phyloP scores from a whole-genome alignment of 2,329 filamentous ascomycete species.

The Sarocladiaceae sp. region DNA sequence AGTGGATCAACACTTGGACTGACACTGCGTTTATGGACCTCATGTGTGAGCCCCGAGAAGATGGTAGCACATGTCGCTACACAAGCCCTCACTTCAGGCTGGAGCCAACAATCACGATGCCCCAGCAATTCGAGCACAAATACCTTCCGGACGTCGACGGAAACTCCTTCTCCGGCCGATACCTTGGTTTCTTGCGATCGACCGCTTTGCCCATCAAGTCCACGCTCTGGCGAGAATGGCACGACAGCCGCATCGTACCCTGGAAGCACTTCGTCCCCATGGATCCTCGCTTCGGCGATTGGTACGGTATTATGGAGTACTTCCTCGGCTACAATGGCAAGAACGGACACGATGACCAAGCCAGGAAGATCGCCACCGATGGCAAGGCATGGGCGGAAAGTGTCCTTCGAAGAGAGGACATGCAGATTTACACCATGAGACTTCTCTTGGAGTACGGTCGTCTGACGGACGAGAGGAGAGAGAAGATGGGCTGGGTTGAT shows the following conservation, averaged over 20 bases:
- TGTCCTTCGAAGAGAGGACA: conserved; percentile 67
- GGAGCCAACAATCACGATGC: conserved; percentile 35
- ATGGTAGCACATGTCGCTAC: conserved; percentile 41
- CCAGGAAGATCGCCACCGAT: conserved; percentile 58
- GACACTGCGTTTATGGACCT: conserved; percentile 52
- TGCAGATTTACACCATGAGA: conserved; percentile 66
- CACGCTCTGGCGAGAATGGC: conserved; percentile 77
- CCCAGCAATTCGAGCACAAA: conserved; percentile 57
- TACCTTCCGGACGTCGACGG: conserved; percentile 76
- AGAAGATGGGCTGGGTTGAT: conserved; percentile 51
- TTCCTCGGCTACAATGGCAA: conserved; percentile 57
- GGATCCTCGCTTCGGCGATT: conserved; percentile 68
- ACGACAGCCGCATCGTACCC: conserved; percentile 66
- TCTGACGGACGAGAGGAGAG: conserved; percentile 46
- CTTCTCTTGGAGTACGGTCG: conserved; percentile 61
- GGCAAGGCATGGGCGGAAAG: conserved; percentile 66
- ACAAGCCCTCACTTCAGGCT: conserved; percentile 41
- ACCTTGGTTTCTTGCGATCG: conserved; percentile 64
- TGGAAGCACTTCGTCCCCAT: conserved; percentile 83
- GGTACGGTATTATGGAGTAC: conserved; percentile 70
- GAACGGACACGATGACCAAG: conserved; percentile 50
- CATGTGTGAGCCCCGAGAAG: conserved; percentile 39
- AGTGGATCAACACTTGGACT: conserved; percentile 46
- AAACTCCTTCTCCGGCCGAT: conserved; percentile 65
- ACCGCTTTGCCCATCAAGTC: conserved; percentile 72